Evolutionary conservation across 1,284 basidiomycete genomes (phyloP).

Genomic region (Trametes polyzona): DNA sequence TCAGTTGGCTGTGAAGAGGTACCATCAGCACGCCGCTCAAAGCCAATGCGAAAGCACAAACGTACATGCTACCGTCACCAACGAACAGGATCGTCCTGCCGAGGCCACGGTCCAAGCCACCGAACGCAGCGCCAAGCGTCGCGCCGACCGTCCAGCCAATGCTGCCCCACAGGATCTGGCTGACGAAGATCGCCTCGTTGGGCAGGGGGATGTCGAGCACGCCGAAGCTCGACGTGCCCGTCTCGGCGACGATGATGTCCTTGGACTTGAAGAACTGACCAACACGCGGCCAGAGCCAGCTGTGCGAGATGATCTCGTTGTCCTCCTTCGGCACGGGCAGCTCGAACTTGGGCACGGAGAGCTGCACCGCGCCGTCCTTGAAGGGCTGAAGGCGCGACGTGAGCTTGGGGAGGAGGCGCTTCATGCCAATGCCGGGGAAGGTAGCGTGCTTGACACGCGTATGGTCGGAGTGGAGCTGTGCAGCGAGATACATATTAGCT

Average conservation of each 20-base stretch:
- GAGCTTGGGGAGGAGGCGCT: constrained; percentile 70
- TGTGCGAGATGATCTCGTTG: constrained; percentile 67
- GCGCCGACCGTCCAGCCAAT: constrained; percentile 88
- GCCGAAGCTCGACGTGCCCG: constrained; percentile 54
- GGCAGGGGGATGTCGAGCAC: constrained; percentile 81
- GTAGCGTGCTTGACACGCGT: constrained; percentile 69
- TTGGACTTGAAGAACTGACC: constrained; percentile 76
- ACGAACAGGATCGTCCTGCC: constrained; percentile 83
- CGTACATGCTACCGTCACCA: constrained; percentile 80
- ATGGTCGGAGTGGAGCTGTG: constrained; percentile 82
- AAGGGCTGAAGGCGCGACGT: constrained; percentile 55
- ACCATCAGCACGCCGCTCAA: neutral
- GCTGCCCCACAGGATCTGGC: constrained; percentile 84
- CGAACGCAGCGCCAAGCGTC: constrained; percentile 78
- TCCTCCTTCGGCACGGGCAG: constrained; percentile 52
- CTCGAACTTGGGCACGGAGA: constrained; percentile 54
- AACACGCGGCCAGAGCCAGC: constrained; percentile 87
- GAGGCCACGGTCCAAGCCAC: constrained; percentile 67
- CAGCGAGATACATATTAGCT: constrained; percentile 2
- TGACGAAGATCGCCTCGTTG: constrained; percentile 62
- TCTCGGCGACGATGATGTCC: constrained; percentile 87
- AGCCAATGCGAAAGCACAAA: constrained; percentile 6
- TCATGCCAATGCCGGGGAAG: constrained; percentile 73
- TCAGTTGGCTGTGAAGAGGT: constrained; percentile 56
- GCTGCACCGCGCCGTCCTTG: constrained; percentile 41